Conservation (phyloP, 192 early-diverging fungal genomes). For the Rhizoclosmatium globosum region DNA sequence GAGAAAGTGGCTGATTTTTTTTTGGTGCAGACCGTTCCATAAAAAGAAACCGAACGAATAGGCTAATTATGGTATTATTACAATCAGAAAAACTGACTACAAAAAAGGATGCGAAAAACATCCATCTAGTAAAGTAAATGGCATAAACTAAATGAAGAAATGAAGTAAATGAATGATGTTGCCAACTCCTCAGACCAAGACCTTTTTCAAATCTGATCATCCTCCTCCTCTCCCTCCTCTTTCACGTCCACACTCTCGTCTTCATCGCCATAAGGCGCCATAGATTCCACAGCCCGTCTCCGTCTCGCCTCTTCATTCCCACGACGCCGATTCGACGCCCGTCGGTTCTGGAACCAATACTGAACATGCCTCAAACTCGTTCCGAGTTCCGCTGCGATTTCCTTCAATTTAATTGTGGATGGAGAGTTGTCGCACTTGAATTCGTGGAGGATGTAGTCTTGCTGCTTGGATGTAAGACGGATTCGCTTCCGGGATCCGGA, state of each 20-base stretch:
- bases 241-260: not conserved
- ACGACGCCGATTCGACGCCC: not conserved
- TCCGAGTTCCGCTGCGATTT: not conserved
- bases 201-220: too few relatives aligned
- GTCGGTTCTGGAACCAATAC: slow-evolving; percentile 34
- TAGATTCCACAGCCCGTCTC: not conserved
- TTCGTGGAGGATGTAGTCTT: not conserved
- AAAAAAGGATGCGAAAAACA: too few relatives aligned
- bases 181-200: too few relatives aligned
- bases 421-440: slow-evolving; percentile 20
- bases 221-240: too few relatives aligned
- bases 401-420: not conserved
- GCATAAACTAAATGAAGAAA: not conserved
- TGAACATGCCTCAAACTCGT: slow-evolving; percentile 12
- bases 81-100: too few relatives aligned
- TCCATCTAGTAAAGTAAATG: not conserved
- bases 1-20: too few relatives aligned
- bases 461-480: not conserved
- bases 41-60: too few relatives aligned
- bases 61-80: too few relatives aligned
- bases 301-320: not conserved
- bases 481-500: not conserved
- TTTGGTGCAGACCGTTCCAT: too few relatives aligned
- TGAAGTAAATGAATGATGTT: not conserved
- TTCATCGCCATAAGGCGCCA: not conserved